Conservation (phyloP, 2,329 filamentous ascomycete genomes). For the Macrophomina tecta region DNA sequence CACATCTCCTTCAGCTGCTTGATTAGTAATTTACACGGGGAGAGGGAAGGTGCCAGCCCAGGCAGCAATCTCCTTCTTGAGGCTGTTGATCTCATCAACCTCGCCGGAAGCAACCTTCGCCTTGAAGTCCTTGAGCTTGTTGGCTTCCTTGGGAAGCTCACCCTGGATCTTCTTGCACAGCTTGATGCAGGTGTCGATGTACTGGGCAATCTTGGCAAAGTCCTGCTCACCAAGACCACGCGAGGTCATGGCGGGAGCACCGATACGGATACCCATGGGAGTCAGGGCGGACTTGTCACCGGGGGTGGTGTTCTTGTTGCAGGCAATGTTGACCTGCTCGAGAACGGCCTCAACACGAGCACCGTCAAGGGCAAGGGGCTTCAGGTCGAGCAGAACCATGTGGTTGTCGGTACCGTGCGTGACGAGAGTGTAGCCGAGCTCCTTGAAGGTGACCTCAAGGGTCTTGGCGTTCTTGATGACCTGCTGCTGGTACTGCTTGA, state of each 20-base stretch:
- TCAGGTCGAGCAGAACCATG: slow-evolving; percentile 89
- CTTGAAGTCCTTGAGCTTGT: slow-evolving; percentile 99
- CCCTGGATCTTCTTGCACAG: slow-evolving; percentile 87
- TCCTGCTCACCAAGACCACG: slow-evolving; percentile 89
- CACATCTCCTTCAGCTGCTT: not conserved
- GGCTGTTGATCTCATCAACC: slow-evolving; percentile 78
- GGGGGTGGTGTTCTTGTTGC: slow-evolving; percentile 98
- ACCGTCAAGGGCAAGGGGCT: slow-evolving; percentile 85
- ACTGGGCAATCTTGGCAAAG: slow-evolving; percentile 78
- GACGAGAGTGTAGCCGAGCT: slow-evolving; percentile 84
- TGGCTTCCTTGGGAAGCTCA: slow-evolving; percentile 89
- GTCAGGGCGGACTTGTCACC: slow-evolving; percentile 93
- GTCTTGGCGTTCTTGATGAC: slow-evolving; percentile 92
- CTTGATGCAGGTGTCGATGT: slow-evolving; percentile 89
- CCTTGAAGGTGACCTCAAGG: slow-evolving; percentile 71
- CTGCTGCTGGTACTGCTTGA: slow-evolving; percentile 89
- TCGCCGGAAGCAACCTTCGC: slow-evolving; percentile 81
- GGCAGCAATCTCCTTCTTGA: slow-evolving; percentile 85
- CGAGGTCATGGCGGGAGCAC: slow-evolving; percentile 96
- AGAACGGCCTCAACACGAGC: slow-evolving; percentile 88
- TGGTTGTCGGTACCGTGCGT: slow-evolving; percentile 97
- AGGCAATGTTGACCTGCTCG: slow-evolving; percentile 92
- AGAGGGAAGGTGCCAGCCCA: slow-evolving; percentile 94
- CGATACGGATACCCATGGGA: slow-evolving; percentile 91
- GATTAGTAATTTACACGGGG: slow-evolving; percentile 64